phyloP scores from a whole-genome alignment of 495 filamentous ascomycete genomes.

The Talaromyces stipitatus region DNA sequence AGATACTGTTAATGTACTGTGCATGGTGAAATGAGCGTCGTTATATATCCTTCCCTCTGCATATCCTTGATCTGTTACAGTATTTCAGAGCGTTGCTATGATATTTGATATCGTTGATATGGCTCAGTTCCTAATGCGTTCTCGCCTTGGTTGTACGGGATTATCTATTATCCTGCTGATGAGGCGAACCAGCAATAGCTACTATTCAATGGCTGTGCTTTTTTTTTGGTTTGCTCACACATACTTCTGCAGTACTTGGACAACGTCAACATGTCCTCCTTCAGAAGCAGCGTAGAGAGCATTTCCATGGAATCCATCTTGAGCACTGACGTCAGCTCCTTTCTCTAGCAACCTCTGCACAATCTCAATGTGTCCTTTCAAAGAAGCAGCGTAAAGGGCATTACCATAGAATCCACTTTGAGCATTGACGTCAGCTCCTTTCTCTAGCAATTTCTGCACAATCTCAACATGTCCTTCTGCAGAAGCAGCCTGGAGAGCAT shows the following conservation, averaged over 20 bases:
- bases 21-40: not conserved
- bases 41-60: too few relatives aligned
- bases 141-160: not conserved
- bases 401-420: constrained; percentile 9
- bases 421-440: too few relatives aligned
- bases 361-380: not conserved
- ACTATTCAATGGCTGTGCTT: not conserved
- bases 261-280: not conserved
- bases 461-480: too few relatives aligned
- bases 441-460: too few relatives aligned
- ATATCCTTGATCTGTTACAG: not conserved
- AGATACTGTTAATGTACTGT: not conserved
- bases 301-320: constrained; percentile 11
- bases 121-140: not conserved
- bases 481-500: too few relatives aligned
- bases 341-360: constrained; percentile 12
- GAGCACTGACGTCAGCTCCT: too few relatives aligned
- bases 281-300: constrained; percentile 15
- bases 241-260: not conserved
- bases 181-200: not conserved
- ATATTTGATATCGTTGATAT: not conserved
- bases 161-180: not conserved
- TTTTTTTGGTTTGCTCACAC: not conserved
- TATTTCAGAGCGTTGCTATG: not conserved
- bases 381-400: constrained; percentile 10